Base-by-base conservation (phyloP, 345 rosid genomes). In the Salix udensis region DNA sequence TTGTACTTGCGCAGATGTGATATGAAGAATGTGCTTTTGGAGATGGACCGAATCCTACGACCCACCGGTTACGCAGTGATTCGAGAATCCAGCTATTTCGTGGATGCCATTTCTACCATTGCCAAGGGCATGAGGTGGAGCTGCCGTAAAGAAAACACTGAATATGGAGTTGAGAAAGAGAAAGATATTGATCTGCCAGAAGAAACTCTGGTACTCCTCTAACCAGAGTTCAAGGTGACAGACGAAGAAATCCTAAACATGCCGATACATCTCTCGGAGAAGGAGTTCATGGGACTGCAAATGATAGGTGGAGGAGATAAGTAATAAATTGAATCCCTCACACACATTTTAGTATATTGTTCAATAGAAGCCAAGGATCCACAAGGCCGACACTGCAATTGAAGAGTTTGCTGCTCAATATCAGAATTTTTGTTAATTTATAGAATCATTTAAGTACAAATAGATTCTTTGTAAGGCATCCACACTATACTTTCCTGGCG, bases 1-100 rank as follows among this genome's bases (percentile, higher is more conserved):
- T 65, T 6, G n/a, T 62, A 39, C 31, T 68, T 69, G 60, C 26
- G 68, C 90, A 96, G 99, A 86, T 96, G 99, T 67, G 97, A 91
- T 12, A 91, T 91, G 88, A 96, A 91, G 87, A 85, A 85, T 65
- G 91, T 93, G 65, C 90, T 96, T 53, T 78, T 96, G 78, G 99
- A 96, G 81, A 96, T 96, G 97, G 98, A 95, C 68, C 78, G 98
- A 40, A 91, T 95, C 78, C 82, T 95, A 66, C 94, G 98, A 7
- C 98, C 98, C 0, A 78, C 50, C 1, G 98, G 97, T 15, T 91
- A 89, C 55, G 95, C 86, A 11, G 79, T 96, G 15, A 86, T 96
- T 39, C 88, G 91, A 37, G 99, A 96, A 83, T 96, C 98, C 2
- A 87, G 83, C 86, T 93, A 93, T 74, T 92, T 90, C 0, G 75